Conservation (phyloP, 148 eudicot species). For the Vaccinium vitisidaea region DNA sequence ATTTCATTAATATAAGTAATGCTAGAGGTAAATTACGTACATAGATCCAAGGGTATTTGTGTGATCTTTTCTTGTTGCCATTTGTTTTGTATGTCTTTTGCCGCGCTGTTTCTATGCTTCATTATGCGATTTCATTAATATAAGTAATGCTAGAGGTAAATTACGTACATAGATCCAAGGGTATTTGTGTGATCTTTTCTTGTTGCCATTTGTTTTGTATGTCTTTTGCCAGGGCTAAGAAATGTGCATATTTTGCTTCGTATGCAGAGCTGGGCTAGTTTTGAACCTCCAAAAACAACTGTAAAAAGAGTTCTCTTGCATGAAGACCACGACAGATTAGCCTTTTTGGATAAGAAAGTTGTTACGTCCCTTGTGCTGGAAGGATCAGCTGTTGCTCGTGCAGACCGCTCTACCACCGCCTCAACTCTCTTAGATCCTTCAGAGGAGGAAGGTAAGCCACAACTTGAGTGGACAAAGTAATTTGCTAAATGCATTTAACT, state of each 20-base stretch:
- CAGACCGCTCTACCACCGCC: conserved; percentile 25
- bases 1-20: neutral
- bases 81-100: conserved; percentile 15
- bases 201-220: conserved; percentile 18
- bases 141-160: neutral
- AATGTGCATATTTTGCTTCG: conserved; percentile 2
- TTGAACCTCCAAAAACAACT: conserved; percentile 81
- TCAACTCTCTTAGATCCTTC: conserved; percentile 24
- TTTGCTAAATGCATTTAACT: neutral
- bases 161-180: neutral
- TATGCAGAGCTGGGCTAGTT: conserved; percentile 73
- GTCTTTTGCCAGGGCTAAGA: conserved; percentile 6
- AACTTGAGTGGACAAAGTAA: neutral
- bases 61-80: conserved; percentile 12
- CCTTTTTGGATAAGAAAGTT: conserved; percentile 40
- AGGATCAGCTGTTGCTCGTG: conserved; percentile 30
- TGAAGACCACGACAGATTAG: conserved; percentile 35
- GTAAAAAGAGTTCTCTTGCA: conserved; percentile 57
- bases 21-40: neutral
- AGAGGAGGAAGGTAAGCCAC: conserved; percentile 48
- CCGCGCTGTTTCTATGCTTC: neutral
- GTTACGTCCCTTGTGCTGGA: conserved; percentile 33
- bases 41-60: neutral
- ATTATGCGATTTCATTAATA: neutral
- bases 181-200: neutral